These are phyloP conservation scores for Aquilaria yunnanensis DNA, from an alignment of 345 rosid genomes.

Conservation along the genomic window DNA sequence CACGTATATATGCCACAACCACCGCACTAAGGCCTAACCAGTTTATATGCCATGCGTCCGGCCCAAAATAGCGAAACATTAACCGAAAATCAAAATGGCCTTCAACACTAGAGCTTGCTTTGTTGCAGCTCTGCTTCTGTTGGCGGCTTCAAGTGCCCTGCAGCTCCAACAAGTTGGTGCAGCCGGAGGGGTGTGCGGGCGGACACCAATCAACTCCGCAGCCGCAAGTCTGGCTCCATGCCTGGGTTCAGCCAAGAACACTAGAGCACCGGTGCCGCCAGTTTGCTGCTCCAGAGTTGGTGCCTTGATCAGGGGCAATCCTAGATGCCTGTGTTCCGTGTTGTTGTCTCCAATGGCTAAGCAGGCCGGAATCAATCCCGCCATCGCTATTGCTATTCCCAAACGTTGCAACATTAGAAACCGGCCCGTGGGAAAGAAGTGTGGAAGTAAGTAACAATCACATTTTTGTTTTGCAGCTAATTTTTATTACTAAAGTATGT, in stretches of 20 bases:
- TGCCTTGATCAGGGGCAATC: constrained; percentile 54
- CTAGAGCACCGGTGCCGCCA: constrained; percentile 43
- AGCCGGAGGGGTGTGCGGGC: constrained; percentile 63
- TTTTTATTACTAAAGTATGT: too few relatives aligned
- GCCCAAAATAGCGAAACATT: neutral
- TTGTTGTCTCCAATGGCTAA: constrained; percentile 74
- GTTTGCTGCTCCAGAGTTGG: constrained; percentile 66
- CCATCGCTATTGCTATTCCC: constrained; percentile 65
- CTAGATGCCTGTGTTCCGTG: constrained; percentile 73
- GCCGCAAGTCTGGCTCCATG: constrained; percentile 79
- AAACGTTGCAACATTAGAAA: constrained; percentile 77
- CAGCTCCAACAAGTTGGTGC: constrained; percentile 20
- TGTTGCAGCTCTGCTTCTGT: neutral
- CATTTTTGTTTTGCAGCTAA: too few relatives aligned
- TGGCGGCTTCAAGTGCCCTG: too few relatives aligned
- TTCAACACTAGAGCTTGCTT: constrained; percentile 1
- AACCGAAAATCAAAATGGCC: too few relatives aligned
- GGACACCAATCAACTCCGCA: constrained; percentile 50
- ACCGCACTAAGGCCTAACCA: constrained; percentile 27
- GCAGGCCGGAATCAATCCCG: constrained; percentile 71
- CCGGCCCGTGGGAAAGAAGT: constrained; percentile 65
- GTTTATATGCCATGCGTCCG: too few relatives aligned
- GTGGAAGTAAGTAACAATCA: constrained; percentile 54
- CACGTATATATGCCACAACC: constrained; percentile 26
- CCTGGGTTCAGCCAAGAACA: constrained; percentile 54